These are phyloP conservation scores for Medicago lupulina DNA, from an alignment of 306 rosid genomes.

Conservation along the genomic window DNA sequence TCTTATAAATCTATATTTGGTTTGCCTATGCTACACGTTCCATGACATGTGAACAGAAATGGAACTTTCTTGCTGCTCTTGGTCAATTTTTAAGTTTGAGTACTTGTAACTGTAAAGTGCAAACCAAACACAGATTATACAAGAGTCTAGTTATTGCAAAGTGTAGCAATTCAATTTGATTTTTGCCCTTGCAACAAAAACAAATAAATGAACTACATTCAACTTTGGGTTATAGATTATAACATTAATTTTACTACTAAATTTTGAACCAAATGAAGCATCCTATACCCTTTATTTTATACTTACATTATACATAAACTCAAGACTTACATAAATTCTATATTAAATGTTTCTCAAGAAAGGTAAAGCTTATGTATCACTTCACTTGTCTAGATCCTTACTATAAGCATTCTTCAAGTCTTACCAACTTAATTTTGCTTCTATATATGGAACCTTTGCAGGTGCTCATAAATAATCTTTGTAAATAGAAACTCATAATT, in stretches of 20 bases:
- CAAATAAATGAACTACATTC: background rate
- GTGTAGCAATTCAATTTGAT: background rate
- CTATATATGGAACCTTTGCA: background rate
- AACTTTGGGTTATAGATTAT: background rate
- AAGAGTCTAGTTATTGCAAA: background rate
- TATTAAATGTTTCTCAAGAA: background rate
- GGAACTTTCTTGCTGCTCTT: no score
- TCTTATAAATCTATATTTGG: background rate
- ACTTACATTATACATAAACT: background rate
- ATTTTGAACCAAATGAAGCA: background rate
- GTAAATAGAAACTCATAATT: no score
- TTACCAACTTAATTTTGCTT: background rate
- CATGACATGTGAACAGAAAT: no score
- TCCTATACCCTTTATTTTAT: background rate
- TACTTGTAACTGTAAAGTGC: no score
- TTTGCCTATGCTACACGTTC: background rate
- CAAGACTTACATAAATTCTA: background rate
- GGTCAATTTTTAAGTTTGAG: no score
- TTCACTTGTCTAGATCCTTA: background rate
- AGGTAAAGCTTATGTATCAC: background rate
- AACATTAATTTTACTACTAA: no score
- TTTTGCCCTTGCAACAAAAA: background rate
- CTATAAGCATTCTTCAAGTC: background rate
- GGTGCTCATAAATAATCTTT: no score
- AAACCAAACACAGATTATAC: background rate